Percentiles rank a stretch among this genome's conserved stretches.
Conservation (phyloP, 2,329 filamentous ascomycete species). For the Mycosphaerella sp. region DNA sequence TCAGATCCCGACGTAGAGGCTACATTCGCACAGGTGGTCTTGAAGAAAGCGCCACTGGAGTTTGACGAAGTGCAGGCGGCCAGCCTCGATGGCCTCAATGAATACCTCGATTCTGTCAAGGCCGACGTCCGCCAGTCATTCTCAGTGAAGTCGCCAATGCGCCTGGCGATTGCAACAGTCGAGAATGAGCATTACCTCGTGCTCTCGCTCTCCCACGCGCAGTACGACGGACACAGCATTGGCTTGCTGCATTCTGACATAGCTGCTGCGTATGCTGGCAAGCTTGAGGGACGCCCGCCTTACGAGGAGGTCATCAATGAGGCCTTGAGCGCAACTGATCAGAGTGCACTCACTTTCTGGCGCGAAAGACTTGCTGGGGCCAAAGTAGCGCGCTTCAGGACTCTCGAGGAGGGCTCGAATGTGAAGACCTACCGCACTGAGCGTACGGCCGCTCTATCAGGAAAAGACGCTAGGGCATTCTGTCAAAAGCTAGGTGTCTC, state of each 20-base stretch:
- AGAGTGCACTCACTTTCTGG: conserved; percentile 61
- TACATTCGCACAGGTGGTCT: conserved; percentile 54
- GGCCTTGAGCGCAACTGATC: conserved; percentile 45
- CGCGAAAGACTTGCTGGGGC: conserved; percentile 55
- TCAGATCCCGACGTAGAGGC: conserved; percentile 53
- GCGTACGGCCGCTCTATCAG: conserved; percentile 39
- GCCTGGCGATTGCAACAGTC: conserved; percentile 37
- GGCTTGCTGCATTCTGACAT: conserved; percentile 67
- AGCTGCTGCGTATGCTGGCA: conserved; percentile 51
- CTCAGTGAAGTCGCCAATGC: conserved; percentile 23
- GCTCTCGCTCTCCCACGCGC: conserved; percentile 73
- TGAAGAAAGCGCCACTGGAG: conserved; percentile 31
- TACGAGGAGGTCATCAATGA: conserved; percentile 52
- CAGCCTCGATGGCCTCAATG: conserved; percentile 29
- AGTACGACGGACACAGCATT: conserved; percentile 87
- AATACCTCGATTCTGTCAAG: conserved; percentile 32
- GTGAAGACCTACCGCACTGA: conserved; percentile 42
- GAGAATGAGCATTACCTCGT: conserved; percentile 41
- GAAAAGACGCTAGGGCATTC: conserved; percentile 47
- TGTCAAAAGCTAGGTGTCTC: conserved; percentile 65
- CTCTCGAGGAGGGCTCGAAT: conserved; percentile 22
- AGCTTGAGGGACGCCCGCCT: conserved; percentile 37
- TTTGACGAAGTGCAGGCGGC: conserved; percentile 30
- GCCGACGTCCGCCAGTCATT: conserved; percentile 37
- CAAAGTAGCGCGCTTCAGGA: conserved; percentile 38